phyloP scores from a whole-genome alignment of 306 rosid species.

The Prunus armeniaca region DNA sequence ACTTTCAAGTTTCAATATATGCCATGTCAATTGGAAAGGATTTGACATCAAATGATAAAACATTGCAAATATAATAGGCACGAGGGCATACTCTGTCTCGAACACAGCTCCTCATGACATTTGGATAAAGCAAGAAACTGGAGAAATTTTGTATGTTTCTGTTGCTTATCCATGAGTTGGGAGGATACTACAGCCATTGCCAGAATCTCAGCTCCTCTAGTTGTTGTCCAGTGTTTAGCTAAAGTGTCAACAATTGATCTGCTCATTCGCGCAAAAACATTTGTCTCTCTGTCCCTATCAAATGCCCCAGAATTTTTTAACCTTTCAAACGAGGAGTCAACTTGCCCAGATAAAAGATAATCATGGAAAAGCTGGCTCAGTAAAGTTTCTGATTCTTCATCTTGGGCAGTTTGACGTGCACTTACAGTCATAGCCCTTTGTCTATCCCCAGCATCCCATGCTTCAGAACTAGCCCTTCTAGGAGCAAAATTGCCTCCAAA shows the following conservation, averaged over 20 bases:
- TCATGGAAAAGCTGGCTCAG: constrained; percentile 72
- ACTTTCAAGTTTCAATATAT: constrained; percentile 10
- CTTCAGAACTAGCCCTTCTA: constrained; percentile 78
- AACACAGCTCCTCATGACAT: constrained; percentile 97
- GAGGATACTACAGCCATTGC: constrained; percentile 83
- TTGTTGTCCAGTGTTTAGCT: constrained; percentile 99
- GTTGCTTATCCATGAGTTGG: constrained; percentile 88
- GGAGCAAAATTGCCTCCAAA: constrained; percentile 59
- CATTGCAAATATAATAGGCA: constrained; percentile 13
- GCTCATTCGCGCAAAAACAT: constrained; percentile 83
- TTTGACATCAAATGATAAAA: constrained; percentile 24
- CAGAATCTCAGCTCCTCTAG: constrained; percentile 96
- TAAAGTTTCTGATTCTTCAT: constrained; percentile 94
- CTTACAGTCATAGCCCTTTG: constrained; percentile 59
- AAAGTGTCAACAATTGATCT: constrained; percentile 88
- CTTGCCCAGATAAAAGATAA: constrained; percentile 74
- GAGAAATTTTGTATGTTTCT: constrained; percentile 81
- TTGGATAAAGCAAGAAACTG: constrained; percentile 92
- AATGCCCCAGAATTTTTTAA: constrained; percentile 77
- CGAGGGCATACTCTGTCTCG: constrained; percentile 71
- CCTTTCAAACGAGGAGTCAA: constrained; percentile 71
- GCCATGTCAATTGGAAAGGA: constrained; percentile 11
- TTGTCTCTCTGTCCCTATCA: constrained; percentile 89
- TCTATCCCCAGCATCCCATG: constrained; percentile 74
- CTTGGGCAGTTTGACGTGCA: constrained; percentile 67